Base-by-base conservation (phyloP, 1,139 yeast genomes). In the Zygosaccharomyces sapae region DNA sequence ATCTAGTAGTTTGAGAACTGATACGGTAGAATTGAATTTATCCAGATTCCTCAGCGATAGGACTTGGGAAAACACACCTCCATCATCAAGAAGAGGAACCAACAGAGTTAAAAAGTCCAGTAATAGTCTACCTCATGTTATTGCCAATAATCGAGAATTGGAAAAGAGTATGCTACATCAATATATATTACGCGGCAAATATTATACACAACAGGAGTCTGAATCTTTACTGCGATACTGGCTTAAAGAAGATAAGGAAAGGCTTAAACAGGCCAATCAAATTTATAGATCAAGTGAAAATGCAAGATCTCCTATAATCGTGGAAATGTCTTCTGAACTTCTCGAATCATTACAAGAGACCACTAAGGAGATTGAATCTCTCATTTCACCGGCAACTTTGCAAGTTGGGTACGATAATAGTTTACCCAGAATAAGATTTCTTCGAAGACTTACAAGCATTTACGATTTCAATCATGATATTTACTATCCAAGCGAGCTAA, bases 401-500 rank as follows among this genome's bases (percentile, higher is more conserved):
- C 59, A 57, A 34, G 49, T 61, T n/a, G 52, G 58, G 10, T 47
- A 54, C 12, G 52, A 56, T n/a, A 49, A 51, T 7, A 47, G 43
- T 38, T 25, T 55, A 16, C 69, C 74, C 33, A 20, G 63, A 4
- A 59, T 75, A 34, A 58, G 66, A 51, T 66, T 63, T 56, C 47
- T 60, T 42, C 48, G 74, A 49, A 51, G 54, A 18, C 64, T 68
- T 24, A 61, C 59, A 24, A 62, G 82, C 1, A 57, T 61, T 1
- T 81, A 78, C 58, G 75, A 76, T 55, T 55, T 66, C 12, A 61
- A 57, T 2, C 67, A 69, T 39, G 85, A 80, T 53, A 57, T 74
- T 0, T 83, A 80, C 52, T 70, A 77, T 6, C 89, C 90, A 0
- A 70, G 77, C 45, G 67, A 62, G 0, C 65, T 72, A 0, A 66